phyloP scores from a whole-genome alignment of 352 stramenopile species.

The Globisporangium ultimum region DNA sequence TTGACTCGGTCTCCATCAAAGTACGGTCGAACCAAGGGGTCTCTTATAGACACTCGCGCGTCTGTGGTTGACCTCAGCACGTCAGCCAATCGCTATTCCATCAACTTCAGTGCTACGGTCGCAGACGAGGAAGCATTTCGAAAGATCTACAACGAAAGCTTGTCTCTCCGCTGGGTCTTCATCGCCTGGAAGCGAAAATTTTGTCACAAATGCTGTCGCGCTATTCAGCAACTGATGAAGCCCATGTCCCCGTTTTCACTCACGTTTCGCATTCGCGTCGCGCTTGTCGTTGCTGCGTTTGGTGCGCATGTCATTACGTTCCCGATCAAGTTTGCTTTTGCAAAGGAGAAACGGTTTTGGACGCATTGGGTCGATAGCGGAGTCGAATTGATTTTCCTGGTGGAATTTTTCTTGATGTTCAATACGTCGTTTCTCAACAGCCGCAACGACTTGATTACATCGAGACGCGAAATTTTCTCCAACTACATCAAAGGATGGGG shows the following conservation, averaged over 20 bases:
- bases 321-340: not conserved
- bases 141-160: not conserved
- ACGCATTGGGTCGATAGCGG: not conserved
- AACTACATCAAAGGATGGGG: constrained; percentile 5
- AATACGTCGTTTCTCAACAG: constrained; percentile 12
- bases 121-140: not conserved
- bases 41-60: not conserved
- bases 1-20: not conserved
- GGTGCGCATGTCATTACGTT: not conserved
- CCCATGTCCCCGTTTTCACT: not conserved
- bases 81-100: not conserved
- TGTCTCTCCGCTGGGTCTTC: not conserved
- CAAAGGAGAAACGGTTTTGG: not conserved
- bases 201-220: not conserved
- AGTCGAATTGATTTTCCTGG: not conserved
- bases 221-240: not conserved
- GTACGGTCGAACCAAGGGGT: not conserved
- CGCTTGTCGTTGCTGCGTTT: not conserved
- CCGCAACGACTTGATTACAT: constrained; percentile 6
- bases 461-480: constrained; percentile 2
- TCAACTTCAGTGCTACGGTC: too few relatives aligned
- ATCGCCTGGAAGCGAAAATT: not conserved
- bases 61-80: not conserved
- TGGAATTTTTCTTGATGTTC: constrained; percentile 13
- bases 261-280: not conserved